phyloP scores from a whole-genome alignment of 2,329 filamentous ascomycete genomes.

The Microsporum audouinii region DNA sequence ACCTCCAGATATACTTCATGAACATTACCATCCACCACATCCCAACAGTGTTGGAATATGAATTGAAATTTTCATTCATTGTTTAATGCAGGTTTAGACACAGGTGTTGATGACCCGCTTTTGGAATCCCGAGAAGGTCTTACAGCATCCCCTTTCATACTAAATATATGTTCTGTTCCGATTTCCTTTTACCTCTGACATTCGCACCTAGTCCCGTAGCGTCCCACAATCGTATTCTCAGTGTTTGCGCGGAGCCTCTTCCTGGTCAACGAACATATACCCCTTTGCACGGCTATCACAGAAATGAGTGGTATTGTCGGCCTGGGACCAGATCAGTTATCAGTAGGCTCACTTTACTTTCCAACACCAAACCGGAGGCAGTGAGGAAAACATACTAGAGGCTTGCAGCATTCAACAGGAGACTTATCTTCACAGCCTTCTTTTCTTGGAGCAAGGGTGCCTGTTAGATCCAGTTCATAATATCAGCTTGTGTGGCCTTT shows the following conservation, averaged over 20 bases:
- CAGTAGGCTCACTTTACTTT: neutral
- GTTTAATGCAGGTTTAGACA: neutral
- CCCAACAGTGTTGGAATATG: neutral
- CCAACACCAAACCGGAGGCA: neutral
- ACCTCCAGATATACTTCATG: neutral
- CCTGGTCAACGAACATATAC: neutral
- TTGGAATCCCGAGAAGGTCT: neutral
- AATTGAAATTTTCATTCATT: neutral
- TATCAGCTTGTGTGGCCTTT: neutral
- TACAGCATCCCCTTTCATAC: neutral
- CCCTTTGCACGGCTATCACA: conserved; percentile 7
- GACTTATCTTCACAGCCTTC: conserved; percentile 7
- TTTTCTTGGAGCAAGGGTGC: conserved; percentile 8
- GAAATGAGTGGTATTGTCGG: conserved; percentile 4
- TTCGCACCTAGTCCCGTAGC: neutral
- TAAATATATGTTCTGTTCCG: neutral
- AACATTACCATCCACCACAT: neutral
- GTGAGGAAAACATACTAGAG: neutral
- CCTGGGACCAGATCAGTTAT: neutral
- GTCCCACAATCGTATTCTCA: neutral
- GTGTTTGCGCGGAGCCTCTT: neutral
- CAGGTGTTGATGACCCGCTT: neutral
- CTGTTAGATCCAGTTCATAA: neutral
- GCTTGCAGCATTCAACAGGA: conserved; percentile 11
- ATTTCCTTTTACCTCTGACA: neutral